Conservation (phyloP, 257 asterid genomes). For the Solanum piurae region DNA sequence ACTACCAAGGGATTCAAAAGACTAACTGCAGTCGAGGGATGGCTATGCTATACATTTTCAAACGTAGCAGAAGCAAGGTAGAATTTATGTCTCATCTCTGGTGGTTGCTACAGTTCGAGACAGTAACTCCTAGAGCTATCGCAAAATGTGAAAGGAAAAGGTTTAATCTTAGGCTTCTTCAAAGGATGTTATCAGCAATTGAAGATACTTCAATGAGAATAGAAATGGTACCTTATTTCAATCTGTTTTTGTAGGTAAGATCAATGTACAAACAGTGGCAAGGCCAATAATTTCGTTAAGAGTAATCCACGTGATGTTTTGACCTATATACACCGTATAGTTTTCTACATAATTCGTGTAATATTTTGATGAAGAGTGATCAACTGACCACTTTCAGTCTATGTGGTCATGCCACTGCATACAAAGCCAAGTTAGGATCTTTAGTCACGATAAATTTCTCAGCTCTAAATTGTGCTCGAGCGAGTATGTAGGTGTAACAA, state of each 20-base stretch:
- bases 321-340: background rate
- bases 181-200: no score
- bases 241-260: no score
- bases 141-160: background rate
- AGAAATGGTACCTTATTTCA: no score
- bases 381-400: background rate
- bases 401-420: background rate
- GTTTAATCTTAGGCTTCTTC: background rate
- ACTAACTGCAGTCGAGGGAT: background rate
- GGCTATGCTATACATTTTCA: background rate
- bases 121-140: background rate
- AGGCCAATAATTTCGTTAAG: background rate
- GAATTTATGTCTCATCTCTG: background rate
- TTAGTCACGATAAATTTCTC: background rate
- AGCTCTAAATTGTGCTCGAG: background rate
- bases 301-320: background rate
- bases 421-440: background rate
- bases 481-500: background rate
- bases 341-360: no score
- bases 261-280: background rate
- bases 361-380: no score
- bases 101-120: background rate
- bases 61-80: no score
- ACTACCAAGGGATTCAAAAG: background rate
- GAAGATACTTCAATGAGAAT: no score